Conservation (phyloP, 805 yeast genomes). For the Suhomyces vadensis region DNA sequence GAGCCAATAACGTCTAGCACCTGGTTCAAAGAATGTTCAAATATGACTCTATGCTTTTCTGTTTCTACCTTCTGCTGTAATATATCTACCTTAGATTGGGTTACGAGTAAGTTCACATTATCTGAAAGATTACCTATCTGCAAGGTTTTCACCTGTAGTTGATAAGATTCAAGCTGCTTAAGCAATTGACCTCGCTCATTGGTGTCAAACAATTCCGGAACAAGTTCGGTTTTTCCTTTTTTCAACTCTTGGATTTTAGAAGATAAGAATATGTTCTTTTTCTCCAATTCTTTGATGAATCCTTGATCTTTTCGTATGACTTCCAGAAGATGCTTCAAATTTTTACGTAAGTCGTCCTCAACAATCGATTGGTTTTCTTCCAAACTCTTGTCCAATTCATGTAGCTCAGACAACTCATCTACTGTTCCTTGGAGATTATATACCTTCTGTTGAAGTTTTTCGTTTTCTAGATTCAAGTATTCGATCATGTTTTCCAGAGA, state of each 20-base stretch:
- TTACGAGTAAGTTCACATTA: slow-evolving; percentile 13
- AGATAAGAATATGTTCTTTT: slow-evolving; percentile 21
- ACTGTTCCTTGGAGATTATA: slow-evolving; percentile 36
- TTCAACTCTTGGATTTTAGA: slow-evolving; percentile 21
- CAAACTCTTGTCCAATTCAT: slow-evolving; percentile 50
- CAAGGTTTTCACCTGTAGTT: slow-evolving; percentile 17
- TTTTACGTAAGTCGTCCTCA: slow-evolving; percentile 28
- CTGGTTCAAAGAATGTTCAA: background rate
- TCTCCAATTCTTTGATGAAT: slow-evolving; percentile 19
- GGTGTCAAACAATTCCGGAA: background rate
- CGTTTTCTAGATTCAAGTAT: slow-evolving; percentile 36
- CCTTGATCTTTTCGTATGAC: slow-evolving; percentile 18
- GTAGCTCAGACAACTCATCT: slow-evolving; percentile 49
- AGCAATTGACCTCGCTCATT: background rate
- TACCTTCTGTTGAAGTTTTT: slow-evolving; percentile 34
- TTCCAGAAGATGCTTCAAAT: slow-evolving; percentile 28
- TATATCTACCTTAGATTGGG: slow-evolving; percentile 13
- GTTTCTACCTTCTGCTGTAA: slow-evolving; percentile 8
- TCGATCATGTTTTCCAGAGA: slow-evolving; percentile 40
- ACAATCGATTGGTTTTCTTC: slow-evolving; percentile 18
- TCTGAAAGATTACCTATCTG: slow-evolving; percentile 11
- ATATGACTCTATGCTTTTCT: background rate
- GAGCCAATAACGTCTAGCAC: slow-evolving; percentile 1
- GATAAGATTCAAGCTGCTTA: slow-evolving; percentile 16
- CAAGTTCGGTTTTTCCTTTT: background rate